phyloP scores from a whole-genome alignment of 768 basidiomycete species.

The Termitomyces sp. region DNA sequence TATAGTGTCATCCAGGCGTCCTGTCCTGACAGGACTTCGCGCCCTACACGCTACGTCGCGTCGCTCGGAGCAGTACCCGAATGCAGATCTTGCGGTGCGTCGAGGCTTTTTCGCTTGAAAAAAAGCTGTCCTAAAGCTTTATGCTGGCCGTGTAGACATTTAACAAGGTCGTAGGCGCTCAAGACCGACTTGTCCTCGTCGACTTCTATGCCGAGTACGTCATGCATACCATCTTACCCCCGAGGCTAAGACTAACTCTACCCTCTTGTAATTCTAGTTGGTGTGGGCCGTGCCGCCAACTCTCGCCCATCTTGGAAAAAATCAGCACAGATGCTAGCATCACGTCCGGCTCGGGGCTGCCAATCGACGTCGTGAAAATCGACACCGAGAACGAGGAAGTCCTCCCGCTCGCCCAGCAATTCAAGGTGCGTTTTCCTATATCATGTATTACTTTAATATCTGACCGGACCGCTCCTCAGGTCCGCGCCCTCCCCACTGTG shows the following conservation, averaged over 20 bases:
- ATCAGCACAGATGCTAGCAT: slow-evolving; percentile 44
- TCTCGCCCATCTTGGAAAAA: slow-evolving; percentile 68
- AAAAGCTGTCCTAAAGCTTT: background rate
- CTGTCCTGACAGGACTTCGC: slow-evolving; percentile 8
- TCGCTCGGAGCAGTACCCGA: slow-evolving; percentile 40
- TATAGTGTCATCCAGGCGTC: background rate
- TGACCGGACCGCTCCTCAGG: slow-evolving; percentile 36
- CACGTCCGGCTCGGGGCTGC: slow-evolving; percentile 50
- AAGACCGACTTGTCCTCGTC: slow-evolving; percentile 60
- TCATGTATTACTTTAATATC: background rate
- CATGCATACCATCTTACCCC: slow-evolving; percentile 4
- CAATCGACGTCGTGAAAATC: slow-evolving; percentile 72
- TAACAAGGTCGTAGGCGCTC: slow-evolving; percentile 33
- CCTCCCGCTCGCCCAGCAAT: slow-evolving; percentile 45
- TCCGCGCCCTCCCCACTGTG: slow-evolving; percentile 78
- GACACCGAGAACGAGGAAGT: slow-evolving; percentile 60
- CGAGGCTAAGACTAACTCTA: background rate
- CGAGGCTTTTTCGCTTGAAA: background rate
- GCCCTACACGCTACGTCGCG: slow-evolving; percentile 43
- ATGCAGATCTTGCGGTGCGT: slow-evolving; percentile 46
- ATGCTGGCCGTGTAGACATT: slow-evolving; percentile 32
- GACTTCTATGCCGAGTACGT: slow-evolving; percentile 82
- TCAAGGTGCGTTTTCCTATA: slow-evolving; percentile 38
- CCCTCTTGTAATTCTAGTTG: slow-evolving; percentile 45
- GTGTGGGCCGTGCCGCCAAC: slow-evolving; percentile 74